Base-by-base conservation (phyloP, 106 monocot species). In the Dendrobium huoshanense region DNA sequence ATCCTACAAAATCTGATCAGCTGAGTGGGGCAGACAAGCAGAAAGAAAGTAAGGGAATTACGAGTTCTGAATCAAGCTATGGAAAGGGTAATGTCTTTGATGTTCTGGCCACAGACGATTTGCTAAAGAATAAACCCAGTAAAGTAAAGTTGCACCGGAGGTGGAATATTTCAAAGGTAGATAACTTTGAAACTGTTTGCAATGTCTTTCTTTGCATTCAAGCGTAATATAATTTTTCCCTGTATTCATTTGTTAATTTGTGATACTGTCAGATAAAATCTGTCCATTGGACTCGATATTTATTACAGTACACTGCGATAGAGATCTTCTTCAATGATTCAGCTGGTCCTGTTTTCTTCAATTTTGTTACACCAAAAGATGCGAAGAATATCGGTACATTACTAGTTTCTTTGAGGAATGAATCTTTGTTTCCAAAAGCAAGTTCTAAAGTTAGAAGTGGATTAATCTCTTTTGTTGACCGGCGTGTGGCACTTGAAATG, bases 321-420 rank as follows among this genome's bases (percentile, higher is more conserved):
- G 99, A 99, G 85, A 91, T 99, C 9, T 95, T 95, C 47, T 99
- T 95, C 75, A 85, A 76, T 85, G 86, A 95, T 80, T 95, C 93
- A 20, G 67, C 85, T 83, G 83, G 88, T 79, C 95, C 99, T 75
- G 81, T 95, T 19, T 99, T 99, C 87, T 78, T 99, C 43, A 93
- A 99, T 82, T 95, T 99, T 88, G 81, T 88, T 64, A 87, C 93
- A 67, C 77, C 80, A 33, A 90, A 87, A 45, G 95, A 91, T 86
- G 95, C 99, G 64, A 99, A 93, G 84, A 77, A 86, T 78, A 87
- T 86, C 47, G 99, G 99, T 65, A 88, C 88, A 61, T 85, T 95
- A 75, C 72, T 99, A 65, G 93, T 99, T 78, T 88, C 91, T 77
- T 79, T 85, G 55, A 89, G 93, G 79, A 99, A 99, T 78, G 95